phyloP scores from a whole-genome alignment of 768 basidiomycete genomes.

The Tricholoma sp. region DNA sequence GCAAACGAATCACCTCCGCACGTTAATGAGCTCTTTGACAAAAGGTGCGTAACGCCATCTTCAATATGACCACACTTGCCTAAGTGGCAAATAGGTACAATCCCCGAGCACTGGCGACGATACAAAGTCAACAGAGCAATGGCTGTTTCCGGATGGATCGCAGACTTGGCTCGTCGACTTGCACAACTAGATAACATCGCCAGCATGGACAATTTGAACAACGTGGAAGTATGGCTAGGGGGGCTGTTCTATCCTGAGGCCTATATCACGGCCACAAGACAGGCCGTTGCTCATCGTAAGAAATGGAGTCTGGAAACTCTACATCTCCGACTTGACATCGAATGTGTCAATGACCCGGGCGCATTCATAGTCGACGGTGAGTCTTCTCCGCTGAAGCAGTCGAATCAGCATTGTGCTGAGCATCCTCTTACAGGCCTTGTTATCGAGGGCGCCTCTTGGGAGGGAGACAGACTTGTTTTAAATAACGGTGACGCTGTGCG shows the following conservation, averaged over 20 bases:
- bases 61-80: not conserved
- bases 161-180: slow-evolving; percentile 74
- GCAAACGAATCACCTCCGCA: slow-evolving; percentile 95
- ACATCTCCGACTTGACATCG: slow-evolving; percentile 74
- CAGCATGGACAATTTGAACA: slow-evolving; percentile 51
- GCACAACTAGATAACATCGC: slow-evolving; percentile 78
- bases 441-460: slow-evolving; percentile 84
- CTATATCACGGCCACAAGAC: slow-evolving; percentile 92
- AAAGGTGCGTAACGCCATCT: slow-evolving; percentile 54
- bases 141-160: slow-evolving; percentile 83
- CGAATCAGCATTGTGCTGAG: slow-evolving; percentile 1
- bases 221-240: slow-evolving; percentile 87
- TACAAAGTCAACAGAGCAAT: slow-evolving; percentile 85
- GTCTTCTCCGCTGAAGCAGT: slow-evolving; percentile 18
- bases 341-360: slow-evolving; percentile 67
- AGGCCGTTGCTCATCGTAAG: slow-evolving; percentile 91
- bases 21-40: slow-evolving; percentile 81
- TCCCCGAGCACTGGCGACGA: slow-evolving; percentile 81
- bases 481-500: slow-evolving; percentile 83
- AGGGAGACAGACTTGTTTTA: slow-evolving; percentile 59
- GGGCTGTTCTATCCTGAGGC: slow-evolving; percentile 96
- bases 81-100: slow-evolving; percentile 53
- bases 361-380: slow-evolving; percentile 87
- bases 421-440: slow-evolving; percentile 56
- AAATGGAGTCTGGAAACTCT: slow-evolving; percentile 92